Evolutionary conservation across 2,329 filamentous ascomycete species (phyloP), one percentile per base, ranked within the genome.

Genomic region (Aulographum hederae): DNA sequence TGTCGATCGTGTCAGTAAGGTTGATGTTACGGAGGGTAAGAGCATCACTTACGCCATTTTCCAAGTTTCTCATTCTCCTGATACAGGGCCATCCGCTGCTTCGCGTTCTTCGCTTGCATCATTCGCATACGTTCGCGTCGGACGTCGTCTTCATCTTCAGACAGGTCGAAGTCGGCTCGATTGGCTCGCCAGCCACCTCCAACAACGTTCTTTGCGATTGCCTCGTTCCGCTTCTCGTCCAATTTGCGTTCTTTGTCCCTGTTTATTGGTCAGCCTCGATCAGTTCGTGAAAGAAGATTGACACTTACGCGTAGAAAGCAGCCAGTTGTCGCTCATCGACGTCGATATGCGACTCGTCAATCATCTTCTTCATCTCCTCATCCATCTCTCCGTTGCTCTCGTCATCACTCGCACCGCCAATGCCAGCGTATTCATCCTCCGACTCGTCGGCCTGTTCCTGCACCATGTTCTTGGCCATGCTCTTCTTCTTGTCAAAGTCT

Each of bases 401-500:
- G 41, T 95, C 86, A 37, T 86, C 85, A 52, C 85, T 86, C 8
- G 63, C 77, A 39, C 89, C 89, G 41, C 89, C 89, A 6, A 98
- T 63, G 4, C 89, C 89, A 25, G 85, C 86, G 50, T 95, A 98
- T 52, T 98, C 89, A 49, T 98, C 89, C 48, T 98, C 91, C 0
- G 89, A 98, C 55, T 98, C 89, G 44, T 93, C 81, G 37, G 89
- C 86, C 48, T 92, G 84, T 41, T 94, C 89, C 41, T 95, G 71
- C 23, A 98, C 65, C 67, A 93, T 79, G 16, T 77, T 74, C 45
- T 74, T 84, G 1, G 85, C 86, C 47, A 79, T 75, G 56, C 81
- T 91, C 50, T 78, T 85, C 53, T 82, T 85, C 53, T 77, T 80
- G 55, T 93, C 69, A 43, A 84, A 92, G 4, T 58, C 56, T 32